Conservation (phyloP, 2,329 filamentous ascomycete genomes). For the Trichoderma koningiopsis region DNA sequence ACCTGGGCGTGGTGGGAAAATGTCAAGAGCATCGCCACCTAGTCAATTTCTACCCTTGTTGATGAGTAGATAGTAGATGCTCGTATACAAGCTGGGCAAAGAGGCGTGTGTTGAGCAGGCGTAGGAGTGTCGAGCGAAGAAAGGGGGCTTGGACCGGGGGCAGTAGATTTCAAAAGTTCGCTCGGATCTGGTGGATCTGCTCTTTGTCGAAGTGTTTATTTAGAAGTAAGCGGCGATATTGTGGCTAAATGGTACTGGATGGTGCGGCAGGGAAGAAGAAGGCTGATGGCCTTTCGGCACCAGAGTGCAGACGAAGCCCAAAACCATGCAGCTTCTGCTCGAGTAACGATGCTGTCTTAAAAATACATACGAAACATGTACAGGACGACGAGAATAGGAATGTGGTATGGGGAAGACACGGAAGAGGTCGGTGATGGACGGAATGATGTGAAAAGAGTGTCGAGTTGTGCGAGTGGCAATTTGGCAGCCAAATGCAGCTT, state of each 20-base stretch:
- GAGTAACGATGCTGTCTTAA: background rate
- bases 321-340: background rate
- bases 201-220: background rate
- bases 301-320: conserved; percentile 11
- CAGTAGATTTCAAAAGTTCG: background rate
- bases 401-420: background rate
- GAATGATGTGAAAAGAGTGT: background rate
- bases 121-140: conserved; percentile 1
- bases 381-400: conserved; percentile 15
- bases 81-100: background rate
- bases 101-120: conserved; percentile 19
- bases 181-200: background rate
- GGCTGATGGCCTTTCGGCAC: conserved; percentile 1
- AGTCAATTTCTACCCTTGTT: background rate
- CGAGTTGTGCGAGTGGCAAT: background rate
- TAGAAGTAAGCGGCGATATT: background rate
- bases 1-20: conserved; percentile 32
- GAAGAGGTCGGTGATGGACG: conserved; percentile 14
- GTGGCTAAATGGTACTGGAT: background rate
- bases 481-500: background rate
- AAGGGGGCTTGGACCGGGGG: background rate
- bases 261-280: conserved; percentile 4
- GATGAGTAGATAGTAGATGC: background rate
- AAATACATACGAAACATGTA: background rate
- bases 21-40: conserved; percentile 31